phyloP scores from a whole-genome alignment of 1,139 yeast genomes.

The Candida sp. region DNA sequence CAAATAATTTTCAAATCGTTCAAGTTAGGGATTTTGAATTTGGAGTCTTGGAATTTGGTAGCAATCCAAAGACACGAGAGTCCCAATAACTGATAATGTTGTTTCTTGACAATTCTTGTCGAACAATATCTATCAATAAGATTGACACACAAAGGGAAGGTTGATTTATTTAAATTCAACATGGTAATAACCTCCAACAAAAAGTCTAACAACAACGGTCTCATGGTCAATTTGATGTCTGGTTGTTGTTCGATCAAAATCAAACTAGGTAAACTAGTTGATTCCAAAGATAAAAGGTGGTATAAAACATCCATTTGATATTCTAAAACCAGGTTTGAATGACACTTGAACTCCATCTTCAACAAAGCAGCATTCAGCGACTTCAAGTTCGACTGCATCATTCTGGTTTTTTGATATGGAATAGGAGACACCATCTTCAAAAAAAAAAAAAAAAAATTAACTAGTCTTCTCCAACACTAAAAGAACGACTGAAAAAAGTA shows the following conservation, averaged over 20 bases:
- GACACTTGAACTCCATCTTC: constrained; percentile 41
- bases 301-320: constrained; percentile 40
- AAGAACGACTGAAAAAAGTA: too few species aligned
- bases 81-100: constrained; percentile 66
- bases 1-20: constrained; percentile 58
- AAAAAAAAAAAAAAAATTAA: too few species aligned
- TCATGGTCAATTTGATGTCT: constrained; percentile 47
- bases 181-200: constrained; percentile 52
- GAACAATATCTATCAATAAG: constrained; percentile 52
- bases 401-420: constrained; percentile 33
- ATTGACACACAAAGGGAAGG: constrained; percentile 54
- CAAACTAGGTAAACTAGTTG: constrained; percentile 32
- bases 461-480: too few species aligned
- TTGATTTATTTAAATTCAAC: constrained; percentile 44
- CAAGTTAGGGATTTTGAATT: constrained; percentile 60
- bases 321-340: constrained; percentile 33
- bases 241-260: constrained; percentile 48
- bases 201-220: constrained; percentile 50
- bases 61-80: constrained; percentile 73
- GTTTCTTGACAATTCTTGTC: constrained; percentile 46
- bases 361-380: constrained; percentile 32
- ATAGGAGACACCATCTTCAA: constrained; percentile 6
- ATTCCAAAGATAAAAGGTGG: constrained; percentile 35
- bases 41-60: constrained; percentile 68
- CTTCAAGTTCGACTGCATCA: constrained; percentile 28